Evolutionary conservation across 2,329 filamentous ascomycete species (phyloP).

Genomic region (Macrophomina pseudophaseolina): DNA sequence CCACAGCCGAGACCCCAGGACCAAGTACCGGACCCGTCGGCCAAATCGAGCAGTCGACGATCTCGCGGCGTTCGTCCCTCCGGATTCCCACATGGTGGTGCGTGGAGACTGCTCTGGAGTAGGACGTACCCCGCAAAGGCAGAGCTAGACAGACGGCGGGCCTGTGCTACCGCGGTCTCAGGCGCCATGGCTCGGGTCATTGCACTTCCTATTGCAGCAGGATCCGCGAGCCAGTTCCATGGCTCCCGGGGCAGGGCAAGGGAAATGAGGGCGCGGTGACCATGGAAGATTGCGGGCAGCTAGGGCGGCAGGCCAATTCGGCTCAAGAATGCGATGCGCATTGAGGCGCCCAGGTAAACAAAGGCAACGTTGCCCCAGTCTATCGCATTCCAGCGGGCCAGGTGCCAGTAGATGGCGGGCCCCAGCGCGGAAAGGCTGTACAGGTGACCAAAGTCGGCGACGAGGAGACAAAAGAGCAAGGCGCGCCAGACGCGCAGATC

Average conservation of each 20-base stretch:
- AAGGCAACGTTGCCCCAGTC: constrained; percentile 72
- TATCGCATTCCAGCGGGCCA: constrained; percentile 68
- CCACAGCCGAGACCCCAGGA: background rate
- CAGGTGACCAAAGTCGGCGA: constrained; percentile 79
- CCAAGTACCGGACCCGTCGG: background rate
- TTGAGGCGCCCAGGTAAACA: constrained; percentile 67
- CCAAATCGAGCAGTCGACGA: constrained; percentile 1
- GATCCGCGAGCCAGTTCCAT: background rate
- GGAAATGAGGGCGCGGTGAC: constrained; percentile 13
- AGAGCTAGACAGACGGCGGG: background rate
- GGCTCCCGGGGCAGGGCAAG: constrained; percentile 8
- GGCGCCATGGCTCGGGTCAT: background rate
- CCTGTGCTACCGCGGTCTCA: constrained; percentile 1
- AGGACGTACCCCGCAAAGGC: background rate
- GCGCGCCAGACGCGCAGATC: constrained; percentile 73
- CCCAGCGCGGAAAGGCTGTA: constrained; percentile 69
- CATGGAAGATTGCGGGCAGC: constrained; percentile 19
- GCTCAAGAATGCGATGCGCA: constrained; percentile 44
- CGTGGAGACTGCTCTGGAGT: background rate
- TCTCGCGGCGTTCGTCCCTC: background rate
- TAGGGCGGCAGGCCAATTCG: constrained; percentile 47
- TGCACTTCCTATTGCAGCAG: background rate
- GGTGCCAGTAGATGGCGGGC: constrained; percentile 66
- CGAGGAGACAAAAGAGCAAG: constrained; percentile 68
- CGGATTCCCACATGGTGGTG: background rate